phyloP scores from a whole-genome alignment of 2,329 filamentous ascomycete genomes.

The Colletotrichum horii region DNA sequence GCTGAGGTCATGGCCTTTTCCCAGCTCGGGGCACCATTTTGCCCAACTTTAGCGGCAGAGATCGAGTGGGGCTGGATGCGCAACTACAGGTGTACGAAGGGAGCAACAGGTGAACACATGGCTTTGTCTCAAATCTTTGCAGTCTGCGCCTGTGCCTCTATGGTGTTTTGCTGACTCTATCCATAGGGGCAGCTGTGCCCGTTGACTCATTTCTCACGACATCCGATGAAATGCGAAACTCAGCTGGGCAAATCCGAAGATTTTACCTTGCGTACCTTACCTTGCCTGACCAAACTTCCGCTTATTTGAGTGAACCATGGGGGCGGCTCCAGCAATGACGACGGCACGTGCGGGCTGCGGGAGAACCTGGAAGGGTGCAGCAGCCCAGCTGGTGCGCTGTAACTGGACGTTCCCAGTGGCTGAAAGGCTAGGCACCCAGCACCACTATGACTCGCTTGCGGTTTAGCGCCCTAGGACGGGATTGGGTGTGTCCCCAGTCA shows the following conservation, averaged over 20 bases:
- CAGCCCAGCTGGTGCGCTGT: not conserved
- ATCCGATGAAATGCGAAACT: not conserved
- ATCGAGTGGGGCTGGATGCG: conserved; percentile 2
- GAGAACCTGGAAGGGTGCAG: not conserved
- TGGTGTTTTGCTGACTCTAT: not conserved
- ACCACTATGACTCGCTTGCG: conserved; percentile 17
- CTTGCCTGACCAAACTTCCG: not conserved
- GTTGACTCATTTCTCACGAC: not conserved
- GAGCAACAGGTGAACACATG: not conserved
- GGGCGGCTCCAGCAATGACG: not conserved
- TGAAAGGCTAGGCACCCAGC: not conserved
- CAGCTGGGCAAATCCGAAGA: not conserved
- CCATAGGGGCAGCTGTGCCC: not conserved
- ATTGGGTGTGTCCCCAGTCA: conserved; percentile 7
- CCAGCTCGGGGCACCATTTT: not conserved
- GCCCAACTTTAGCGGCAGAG: not conserved
- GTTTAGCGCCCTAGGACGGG: conserved; percentile 18
- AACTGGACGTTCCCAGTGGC: not conserved
- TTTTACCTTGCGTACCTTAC: not conserved
- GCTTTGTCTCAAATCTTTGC: conserved; percentile 1
- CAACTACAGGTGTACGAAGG: not conserved
- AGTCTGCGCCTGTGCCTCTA: not conserved
- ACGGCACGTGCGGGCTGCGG: not conserved
- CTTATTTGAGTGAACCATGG: not conserved
- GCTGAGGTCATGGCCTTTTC: conserved; percentile 6